Base-by-base conservation (phyloP, 768 basidiomycete genomes). In the Pulveroboletus sp. region DNA sequence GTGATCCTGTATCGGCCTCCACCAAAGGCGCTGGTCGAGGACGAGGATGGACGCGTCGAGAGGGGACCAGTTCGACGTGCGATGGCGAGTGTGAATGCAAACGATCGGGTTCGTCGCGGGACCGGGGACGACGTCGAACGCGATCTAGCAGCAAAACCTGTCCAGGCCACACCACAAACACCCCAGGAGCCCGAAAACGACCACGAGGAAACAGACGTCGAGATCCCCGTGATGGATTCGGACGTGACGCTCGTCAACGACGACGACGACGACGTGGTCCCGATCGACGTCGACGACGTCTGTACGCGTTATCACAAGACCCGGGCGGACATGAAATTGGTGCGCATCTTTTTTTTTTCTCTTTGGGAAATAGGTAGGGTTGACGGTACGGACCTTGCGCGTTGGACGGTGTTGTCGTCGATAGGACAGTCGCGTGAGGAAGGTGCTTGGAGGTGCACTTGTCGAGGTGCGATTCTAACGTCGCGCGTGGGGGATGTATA, bases 1-100 rank as follows among this genome's bases (percentile, higher is more conserved):
- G 57, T 68, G 8, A 60, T 68, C 37, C 66, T 59, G 2, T 66
- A 66, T 43, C 45, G 68, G 1, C 65, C 65, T 2, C 65, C 65
- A 5, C 64, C 62, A 7, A 61, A 39, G 52, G 21, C 35, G 27
- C 9, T 27, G 27, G 8, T 29, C 27, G 27, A 29, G 27, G 27
- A 29, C n/a, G n/a, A n/a, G n/a, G n/a, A n/a, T n/a, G n/a, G n/a
- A n/a, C n/a, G n/a, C n/a, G n/a, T n/a, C n/a, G n/a, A n/a, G n/a
- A n/a, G n/a, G n/a, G n/a, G n/a, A n/a, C n/a, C n/a, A n/a, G n/a
- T n/a, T n/a, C n/a, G n/a, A n/a, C n/a, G n/a, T n/a, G 9, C 27
- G 27, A 27, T 27, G 8, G 27, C 27, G 27, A 9, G 2, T 9
- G 33, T 19, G 16, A 25, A 33, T 21, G 25, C 9, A 29, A 2